phyloP scores from a whole-genome alignment of 2,329 filamentous ascomycete genomes.

The Verticillium nubilum region DNA sequence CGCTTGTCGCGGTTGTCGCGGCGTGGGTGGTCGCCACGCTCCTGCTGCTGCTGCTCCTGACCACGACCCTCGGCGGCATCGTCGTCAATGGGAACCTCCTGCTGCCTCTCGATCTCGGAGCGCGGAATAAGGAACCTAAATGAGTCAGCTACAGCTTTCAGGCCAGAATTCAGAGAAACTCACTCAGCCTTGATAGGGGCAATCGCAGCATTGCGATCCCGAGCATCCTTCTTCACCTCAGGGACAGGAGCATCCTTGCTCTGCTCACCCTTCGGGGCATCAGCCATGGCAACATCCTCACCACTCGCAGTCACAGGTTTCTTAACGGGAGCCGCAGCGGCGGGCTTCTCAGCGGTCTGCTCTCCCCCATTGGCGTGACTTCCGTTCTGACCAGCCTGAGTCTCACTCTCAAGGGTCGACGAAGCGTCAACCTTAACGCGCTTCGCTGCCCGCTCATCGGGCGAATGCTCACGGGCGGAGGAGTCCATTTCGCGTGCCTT shows the following conservation, averaged over 20 bases:
- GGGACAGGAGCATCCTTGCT: constrained; percentile 4
- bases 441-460: constrained; percentile 15
- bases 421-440: constrained; percentile 15
- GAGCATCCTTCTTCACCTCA: constrained; percentile 9
- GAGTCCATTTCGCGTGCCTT: not conserved
- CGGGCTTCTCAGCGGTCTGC: constrained; percentile 4
- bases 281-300: constrained; percentile 2
- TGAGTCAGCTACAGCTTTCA: constrained; percentile 1
- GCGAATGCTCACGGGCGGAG: constrained; percentile 2
- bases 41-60: constrained; percentile 39
- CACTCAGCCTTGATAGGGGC: constrained; percentile 32
- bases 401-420: not conserved
- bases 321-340: not conserved
- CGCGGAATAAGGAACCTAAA: constrained; percentile 26
- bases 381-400: not conserved
- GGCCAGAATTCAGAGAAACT: constrained; percentile 8
- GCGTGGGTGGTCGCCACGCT: constrained; percentile 55
- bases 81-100: constrained; percentile 39
- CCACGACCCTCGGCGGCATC: constrained; percentile 42
- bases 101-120: constrained; percentile 44
- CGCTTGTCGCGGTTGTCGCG: constrained; percentile 30
- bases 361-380: constrained; percentile 6
- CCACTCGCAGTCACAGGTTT: not conserved
- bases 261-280: constrained; percentile 3
- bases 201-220: constrained; percentile 17